Percentiles rank a stretch among this genome's conserved stretches.
phyloP scores from a whole-genome alignment of 2,329 filamentous ascomycete species.

The Lithohypha guttulata region DNA sequence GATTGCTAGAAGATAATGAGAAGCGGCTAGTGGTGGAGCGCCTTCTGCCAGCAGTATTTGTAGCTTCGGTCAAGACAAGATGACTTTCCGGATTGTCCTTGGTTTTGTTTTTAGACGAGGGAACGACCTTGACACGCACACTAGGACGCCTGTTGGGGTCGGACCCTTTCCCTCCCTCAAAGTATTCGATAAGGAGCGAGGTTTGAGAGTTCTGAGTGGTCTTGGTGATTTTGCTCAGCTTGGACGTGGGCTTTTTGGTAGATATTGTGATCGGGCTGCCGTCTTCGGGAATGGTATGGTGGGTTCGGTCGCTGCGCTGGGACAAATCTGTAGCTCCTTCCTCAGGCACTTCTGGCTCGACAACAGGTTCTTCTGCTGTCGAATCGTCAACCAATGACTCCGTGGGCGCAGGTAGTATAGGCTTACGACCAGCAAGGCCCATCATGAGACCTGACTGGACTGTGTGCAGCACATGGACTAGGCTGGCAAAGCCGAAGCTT shows the following conservation, averaged over 20 bases:
- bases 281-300: slow-evolving; percentile 42
- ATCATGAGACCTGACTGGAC: slow-evolving; percentile 26
- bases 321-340: slow-evolving; percentile 42
- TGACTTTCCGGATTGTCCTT: slow-evolving; percentile 24
- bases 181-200: slow-evolving; percentile 88
- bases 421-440: slow-evolving; percentile 40
- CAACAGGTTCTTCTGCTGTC: slow-evolving; percentile 35
- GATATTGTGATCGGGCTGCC: slow-evolving; percentile 79
- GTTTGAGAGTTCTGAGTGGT: slow-evolving; percentile 61
- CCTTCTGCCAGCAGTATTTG: slow-evolving; percentile 42
- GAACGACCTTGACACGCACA: slow-evolving; percentile 69
- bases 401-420: slow-evolving; percentile 39
- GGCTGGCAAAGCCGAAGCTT: slow-evolving; percentile 1
- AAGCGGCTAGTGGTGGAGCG: slow-evolving; percentile 61
- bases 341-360: slow-evolving; percentile 33
- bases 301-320: slow-evolving; percentile 40
- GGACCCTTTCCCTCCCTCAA: slow-evolving; percentile 62
- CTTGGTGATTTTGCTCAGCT: slow-evolving; percentile 46
- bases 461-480: slow-evolving; percentile 5
- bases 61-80: slow-evolving; percentile 71
- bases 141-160: slow-evolving; percentile 62
- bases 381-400: slow-evolving; percentile 29
- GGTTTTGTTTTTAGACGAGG: slow-evolving; percentile 49
- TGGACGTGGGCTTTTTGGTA: slow-evolving; percentile 57
- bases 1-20: slow-evolving; percentile 41